Evolutionary conservation across 2,329 filamentous ascomycete species (phyloP).

Genomic region (Xylaria sp.): DNA sequence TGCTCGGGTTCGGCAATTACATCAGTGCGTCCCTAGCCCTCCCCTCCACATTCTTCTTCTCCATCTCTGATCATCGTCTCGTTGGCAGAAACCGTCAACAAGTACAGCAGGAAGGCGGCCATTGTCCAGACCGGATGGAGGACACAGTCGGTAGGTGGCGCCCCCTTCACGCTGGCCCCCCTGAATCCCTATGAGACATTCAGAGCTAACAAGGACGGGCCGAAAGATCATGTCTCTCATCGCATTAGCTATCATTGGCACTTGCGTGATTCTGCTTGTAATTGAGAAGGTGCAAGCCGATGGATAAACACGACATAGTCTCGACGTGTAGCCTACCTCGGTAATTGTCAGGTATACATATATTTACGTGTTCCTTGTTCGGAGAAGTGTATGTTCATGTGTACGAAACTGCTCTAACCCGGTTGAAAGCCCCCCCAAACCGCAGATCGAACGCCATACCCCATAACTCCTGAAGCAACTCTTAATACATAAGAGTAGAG

Average conservation of each 20-base stretch:
- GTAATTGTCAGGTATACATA: neutral
- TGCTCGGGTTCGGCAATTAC: slow-evolving; percentile 83
- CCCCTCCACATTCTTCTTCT: neutral
- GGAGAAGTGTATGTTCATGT: slow-evolving; percentile 11
- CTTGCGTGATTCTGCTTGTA: slow-evolving; percentile 65
- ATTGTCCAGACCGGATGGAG: slow-evolving; percentile 94
- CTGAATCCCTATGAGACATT: neutral
- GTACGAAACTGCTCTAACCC: slow-evolving; percentile 4
- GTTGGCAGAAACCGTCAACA: slow-evolving; percentile 65
- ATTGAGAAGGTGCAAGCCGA: slow-evolving; percentile 44
- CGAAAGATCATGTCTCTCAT: slow-evolving; percentile 63
- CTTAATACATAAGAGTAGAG: neutral
- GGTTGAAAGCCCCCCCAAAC: slow-evolving; percentile 9
- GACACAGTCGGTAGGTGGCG: slow-evolving; percentile 72
- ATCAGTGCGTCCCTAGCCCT: slow-evolving; percentile 52
- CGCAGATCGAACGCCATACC: slow-evolving; percentile 9
- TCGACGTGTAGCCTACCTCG: neutral
- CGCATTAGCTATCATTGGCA: slow-evolving; percentile 64
- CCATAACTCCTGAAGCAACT: slow-evolving; percentile 8
- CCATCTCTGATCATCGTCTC: neutral
- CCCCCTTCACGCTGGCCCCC: neutral
- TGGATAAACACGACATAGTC: slow-evolving; percentile 4
- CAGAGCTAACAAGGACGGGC: slow-evolving; percentile 3
- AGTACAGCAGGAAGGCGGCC: slow-evolving; percentile 77
- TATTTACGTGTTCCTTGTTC: slow-evolving; percentile 27